Conservation (phyloP, 768 basidiomycete genomes). For the Macrolepiota dolichaula region DNA sequence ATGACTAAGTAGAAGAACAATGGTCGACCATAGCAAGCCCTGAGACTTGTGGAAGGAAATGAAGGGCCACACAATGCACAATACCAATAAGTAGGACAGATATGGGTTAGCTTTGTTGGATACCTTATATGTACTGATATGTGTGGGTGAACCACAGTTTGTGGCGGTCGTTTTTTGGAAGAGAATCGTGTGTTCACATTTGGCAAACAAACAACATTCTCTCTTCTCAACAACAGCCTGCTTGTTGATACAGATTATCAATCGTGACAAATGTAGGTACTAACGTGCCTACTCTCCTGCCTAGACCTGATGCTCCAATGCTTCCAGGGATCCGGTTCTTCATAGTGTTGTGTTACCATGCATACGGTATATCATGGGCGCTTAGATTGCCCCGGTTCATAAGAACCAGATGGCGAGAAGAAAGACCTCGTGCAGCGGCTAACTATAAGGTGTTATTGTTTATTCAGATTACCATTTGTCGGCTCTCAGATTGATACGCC, state of each 20-base stretch:
- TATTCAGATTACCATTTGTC: neutral
- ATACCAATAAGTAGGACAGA: too few relatives aligned
- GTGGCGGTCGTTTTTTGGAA: neutral
- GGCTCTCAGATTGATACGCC: neutral
- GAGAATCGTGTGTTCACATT: neutral
- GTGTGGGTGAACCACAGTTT: neutral
- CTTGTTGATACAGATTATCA: neutral
- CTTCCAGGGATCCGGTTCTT: neutral
- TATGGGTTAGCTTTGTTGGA: too few relatives aligned
- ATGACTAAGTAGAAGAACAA: too few relatives aligned
- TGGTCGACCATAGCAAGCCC: too few relatives aligned
- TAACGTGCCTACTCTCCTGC: neutral
- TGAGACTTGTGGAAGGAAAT: too few relatives aligned
- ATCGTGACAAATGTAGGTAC: neutral
- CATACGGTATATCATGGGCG: neutral
- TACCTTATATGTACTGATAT: neutral
- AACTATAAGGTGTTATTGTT: neutral
- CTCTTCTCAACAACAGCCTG: neutral
- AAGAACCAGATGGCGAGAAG: neutral
- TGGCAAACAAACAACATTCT: conserved; percentile 1
- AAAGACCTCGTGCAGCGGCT: neutral
- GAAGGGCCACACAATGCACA: too few relatives aligned
- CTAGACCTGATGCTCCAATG: neutral
- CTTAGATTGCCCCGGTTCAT: neutral
- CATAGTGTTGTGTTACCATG: neutral